A percentile compares a stretch with the other conserved stretches of the same genome.
Conservation (phyloP, 2,329 filamentous ascomycete genomes). For the Apiospora aurea region DNA sequence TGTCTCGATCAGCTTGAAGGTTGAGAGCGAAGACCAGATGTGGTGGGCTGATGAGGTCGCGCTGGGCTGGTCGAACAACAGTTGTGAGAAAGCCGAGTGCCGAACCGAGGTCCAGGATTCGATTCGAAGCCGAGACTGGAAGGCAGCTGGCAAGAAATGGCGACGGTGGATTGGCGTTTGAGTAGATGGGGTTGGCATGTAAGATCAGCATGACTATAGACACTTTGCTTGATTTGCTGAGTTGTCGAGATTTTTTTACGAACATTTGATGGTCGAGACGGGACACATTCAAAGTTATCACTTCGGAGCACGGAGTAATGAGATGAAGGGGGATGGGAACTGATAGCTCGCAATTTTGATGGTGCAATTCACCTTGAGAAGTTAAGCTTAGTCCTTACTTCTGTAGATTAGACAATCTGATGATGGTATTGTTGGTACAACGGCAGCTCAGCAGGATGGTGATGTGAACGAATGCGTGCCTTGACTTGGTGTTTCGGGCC, state of each 20-base stretch:
- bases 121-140: slow-evolving; percentile 30
- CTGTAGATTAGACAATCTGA: slow-evolving; percentile 7
- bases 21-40: slow-evolving; percentile 43
- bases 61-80: slow-evolving; percentile 52
- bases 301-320: slow-evolving; percentile 17
- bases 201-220: slow-evolving; percentile 3
- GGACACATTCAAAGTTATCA: background rate
- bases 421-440: background rate
- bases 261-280: background rate
- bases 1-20: slow-evolving; percentile 49
- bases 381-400: background rate
- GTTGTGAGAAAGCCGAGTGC: slow-evolving; percentile 47
- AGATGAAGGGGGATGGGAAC: background rate
- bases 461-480: background rate
- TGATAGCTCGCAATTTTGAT: slow-evolving; percentile 17
- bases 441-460: background rate
- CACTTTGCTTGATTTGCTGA: slow-evolving; percentile 23
- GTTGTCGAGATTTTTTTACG: slow-evolving; percentile 29
- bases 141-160: background rate
- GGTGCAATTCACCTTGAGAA: slow-evolving; percentile 14
- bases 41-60: slow-evolving; percentile 57
- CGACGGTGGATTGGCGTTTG: background rate
- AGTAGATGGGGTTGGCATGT: background rate
- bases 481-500: background rate
- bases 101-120: slow-evolving; percentile 44